Evolutionary conservation across 108 stramenopile genomes (phyloP).

Genomic region (Nitzschia putrida): DNA sequence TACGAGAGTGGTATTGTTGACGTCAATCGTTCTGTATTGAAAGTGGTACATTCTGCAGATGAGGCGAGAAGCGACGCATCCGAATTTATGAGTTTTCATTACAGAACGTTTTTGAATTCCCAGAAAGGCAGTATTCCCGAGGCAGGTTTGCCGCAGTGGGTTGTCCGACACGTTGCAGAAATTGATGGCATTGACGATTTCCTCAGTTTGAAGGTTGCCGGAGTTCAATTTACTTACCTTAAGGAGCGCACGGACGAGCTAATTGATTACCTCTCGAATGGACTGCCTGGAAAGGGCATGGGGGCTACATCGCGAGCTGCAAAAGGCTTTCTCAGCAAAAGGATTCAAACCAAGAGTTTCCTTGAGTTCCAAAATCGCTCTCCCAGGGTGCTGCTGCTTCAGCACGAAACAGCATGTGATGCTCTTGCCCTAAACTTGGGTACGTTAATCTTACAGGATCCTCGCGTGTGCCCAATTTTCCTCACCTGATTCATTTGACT

Average conservation of each 20-base stretch:
- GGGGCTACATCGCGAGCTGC: slow-evolving; percentile 67
- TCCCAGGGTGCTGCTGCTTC: slow-evolving; percentile 54
- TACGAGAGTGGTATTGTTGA: slow-evolving; percentile 26
- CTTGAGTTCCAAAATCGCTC: slow-evolving; percentile 51
- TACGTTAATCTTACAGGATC: slow-evolving; percentile 6
- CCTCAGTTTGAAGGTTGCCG: slow-evolving; percentile 46
- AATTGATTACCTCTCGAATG: slow-evolving; percentile 70
- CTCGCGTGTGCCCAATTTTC: background rate
- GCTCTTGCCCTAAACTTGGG: slow-evolving; percentile 43
- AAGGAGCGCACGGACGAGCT: slow-evolving; percentile 65
- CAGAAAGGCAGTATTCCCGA: background rate
- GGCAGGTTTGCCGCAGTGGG: slow-evolving; percentile 32
- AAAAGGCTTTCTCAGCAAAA: slow-evolving; percentile 63
- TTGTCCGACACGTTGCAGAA: slow-evolving; percentile 21
- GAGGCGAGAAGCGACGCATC: background rate
- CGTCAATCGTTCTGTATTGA: slow-evolving; percentile 42
- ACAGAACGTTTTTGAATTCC: slow-evolving; percentile 38
- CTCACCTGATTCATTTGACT: background rate
- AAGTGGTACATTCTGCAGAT: slow-evolving; percentile 14
- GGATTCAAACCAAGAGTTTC: slow-evolving; percentile 62
- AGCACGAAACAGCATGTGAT: slow-evolving; percentile 22
- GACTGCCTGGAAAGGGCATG: slow-evolving; percentile 80
- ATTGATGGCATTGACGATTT: slow-evolving; percentile 57
- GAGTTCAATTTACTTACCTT: slow-evolving; percentile 53
- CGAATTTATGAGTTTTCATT: slow-evolving; percentile 41